A percentile compares a stretch with the other conserved stretches of the same genome.
Evolutionary conservation across 2,329 filamentous ascomycete species (phyloP).

Genomic region (Dactylellina haptotyla): DNA sequence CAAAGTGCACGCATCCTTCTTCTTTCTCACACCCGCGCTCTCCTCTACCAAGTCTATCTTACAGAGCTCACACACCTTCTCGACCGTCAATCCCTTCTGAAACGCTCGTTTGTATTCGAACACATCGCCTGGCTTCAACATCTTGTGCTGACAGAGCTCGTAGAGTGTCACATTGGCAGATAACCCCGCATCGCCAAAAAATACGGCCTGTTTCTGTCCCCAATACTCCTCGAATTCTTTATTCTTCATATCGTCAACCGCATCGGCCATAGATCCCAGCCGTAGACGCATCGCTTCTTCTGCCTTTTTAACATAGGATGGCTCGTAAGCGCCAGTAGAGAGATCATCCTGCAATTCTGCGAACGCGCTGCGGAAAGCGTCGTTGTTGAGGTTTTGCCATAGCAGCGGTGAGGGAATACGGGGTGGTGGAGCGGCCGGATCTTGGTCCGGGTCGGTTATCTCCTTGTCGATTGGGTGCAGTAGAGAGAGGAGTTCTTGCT

Average conservation of each 20-base stretch:
- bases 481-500: slow-evolving; percentile 36
- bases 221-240: slow-evolving; percentile 52
- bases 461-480: slow-evolving; percentile 50
- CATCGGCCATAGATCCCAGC: slow-evolving; percentile 32
- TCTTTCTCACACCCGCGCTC: slow-evolving; percentile 19
- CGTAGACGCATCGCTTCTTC: slow-evolving; percentile 34
- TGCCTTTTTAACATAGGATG: slow-evolving; percentile 40
- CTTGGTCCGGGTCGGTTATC: slow-evolving; percentile 33
- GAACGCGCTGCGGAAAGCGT: slow-evolving; percentile 44
- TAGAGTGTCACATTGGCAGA: slow-evolving; percentile 46
- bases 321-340: slow-evolving; percentile 29
- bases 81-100: slow-evolving; percentile 22
- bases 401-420: slow-evolving; percentile 45
- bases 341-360: slow-evolving; percentile 51
- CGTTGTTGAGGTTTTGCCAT: slow-evolving; percentile 52
- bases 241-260: slow-evolving; percentile 48
- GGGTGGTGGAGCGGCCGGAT: slow-evolving; percentile 22
- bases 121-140: slow-evolving; percentile 38
- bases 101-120: slow-evolving; percentile 48
- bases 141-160: slow-evolving; percentile 39
- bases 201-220: slow-evolving; percentile 51
- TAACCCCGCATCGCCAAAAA: slow-evolving; percentile 42
- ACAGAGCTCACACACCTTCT: slow-evolving; percentile 41
- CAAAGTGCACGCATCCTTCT: slow-evolving; percentile 45
- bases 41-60: slow-evolving; percentile 22